Base-by-base conservation (phyloP, 352 stramenopile species). In the Peronospora belbahrii region DNA sequence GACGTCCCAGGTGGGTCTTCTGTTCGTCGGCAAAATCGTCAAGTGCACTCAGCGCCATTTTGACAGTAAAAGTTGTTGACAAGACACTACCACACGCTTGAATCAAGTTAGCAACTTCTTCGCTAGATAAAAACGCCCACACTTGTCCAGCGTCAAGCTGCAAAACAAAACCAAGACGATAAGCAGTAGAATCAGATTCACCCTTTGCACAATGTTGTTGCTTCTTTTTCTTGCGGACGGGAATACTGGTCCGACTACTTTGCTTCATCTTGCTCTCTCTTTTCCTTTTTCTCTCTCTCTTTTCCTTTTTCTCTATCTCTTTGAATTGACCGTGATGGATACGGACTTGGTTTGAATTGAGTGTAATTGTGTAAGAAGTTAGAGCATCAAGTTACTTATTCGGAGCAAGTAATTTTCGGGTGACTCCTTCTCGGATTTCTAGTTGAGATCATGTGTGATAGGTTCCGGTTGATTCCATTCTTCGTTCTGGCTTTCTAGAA, bases 1-100 rank as follows among this genome's bases (percentile, higher is more conserved):
- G n/a, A 1, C 20, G 23, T 11, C 51, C 51, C 7, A 59, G 10
- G 17, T 54, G 43, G 1, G 32, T 54, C 11, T 43, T 30, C 22
- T 49, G 48, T 14, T 41, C 42, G 0, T 27, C 20, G 2, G 32
- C 30, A 20, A 60, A 54, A 14, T 37, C 8, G 17, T 55, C 18
- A 11, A 60, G 22, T 6, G n/a, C 8, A n/a, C 31, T 49, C n/a
- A 41, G 8, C 1, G 33, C 27, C 22, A 40, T 7, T 22, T 14
- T 28, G 2, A 32, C 11, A 0, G 31, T 15, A 10, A 47, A 52
- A n/a, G 23, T 27, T 14, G 31, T 17, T 1, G 42, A 52, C 3
- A 58, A 42, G 1, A 2, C 15, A 27, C 4, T 11, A n/a, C 25
- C 6, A 8, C 27, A 47, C 25, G 15, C 14, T 32, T 46, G 19